These are phyloP conservation scores for Debaryomyces tyrocola DNA, from an alignment of 805 yeast genomes.

Conservation along the genomic window DNA sequence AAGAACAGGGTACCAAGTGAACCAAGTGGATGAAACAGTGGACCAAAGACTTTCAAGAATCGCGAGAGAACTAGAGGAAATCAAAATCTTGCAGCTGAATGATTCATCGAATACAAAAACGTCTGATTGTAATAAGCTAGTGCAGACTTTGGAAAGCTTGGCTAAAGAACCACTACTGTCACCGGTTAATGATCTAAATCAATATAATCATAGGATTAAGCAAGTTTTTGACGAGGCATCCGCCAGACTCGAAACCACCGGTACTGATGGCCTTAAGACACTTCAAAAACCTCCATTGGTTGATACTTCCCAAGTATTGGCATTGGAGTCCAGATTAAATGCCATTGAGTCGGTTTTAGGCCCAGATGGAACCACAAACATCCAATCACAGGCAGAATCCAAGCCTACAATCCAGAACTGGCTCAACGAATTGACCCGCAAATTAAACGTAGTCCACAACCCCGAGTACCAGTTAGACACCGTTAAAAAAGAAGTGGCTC, in stretches of 20 bases:
- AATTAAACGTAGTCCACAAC: constrained; percentile 32
- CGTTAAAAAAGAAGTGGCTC: constrained; percentile 23
- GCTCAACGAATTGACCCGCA: constrained; percentile 32
- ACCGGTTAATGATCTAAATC: background rate
- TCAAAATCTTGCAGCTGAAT: constrained; percentile 16
- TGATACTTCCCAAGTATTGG: constrained; percentile 13
- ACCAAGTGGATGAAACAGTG: constrained; percentile 31
- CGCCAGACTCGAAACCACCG: background rate
- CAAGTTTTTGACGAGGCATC: constrained; percentile 7
- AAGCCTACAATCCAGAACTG: constrained; percentile 20
- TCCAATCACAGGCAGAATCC: constrained; percentile 1
- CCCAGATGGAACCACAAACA: constrained; percentile 4
- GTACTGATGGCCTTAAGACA: background rate
- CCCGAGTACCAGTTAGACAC: constrained; percentile 30
- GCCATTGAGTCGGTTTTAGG: constrained; percentile 25
- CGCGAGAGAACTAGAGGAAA: constrained; percentile 37
- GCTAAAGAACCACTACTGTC: constrained; percentile 4
- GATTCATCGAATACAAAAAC: background rate
- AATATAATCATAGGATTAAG: constrained; percentile 4
- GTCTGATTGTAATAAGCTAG: constrained; percentile 4
- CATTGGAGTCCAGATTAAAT: constrained; percentile 25
- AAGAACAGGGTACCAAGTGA: constrained; percentile 23
- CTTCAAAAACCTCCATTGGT: background rate
- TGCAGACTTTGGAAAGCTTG: constrained; percentile 5
- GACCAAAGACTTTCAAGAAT: constrained; percentile 40